Conservation (phyloP, 2,329 filamentous ascomycete genomes). For the Diaporthe sp. region DNA sequence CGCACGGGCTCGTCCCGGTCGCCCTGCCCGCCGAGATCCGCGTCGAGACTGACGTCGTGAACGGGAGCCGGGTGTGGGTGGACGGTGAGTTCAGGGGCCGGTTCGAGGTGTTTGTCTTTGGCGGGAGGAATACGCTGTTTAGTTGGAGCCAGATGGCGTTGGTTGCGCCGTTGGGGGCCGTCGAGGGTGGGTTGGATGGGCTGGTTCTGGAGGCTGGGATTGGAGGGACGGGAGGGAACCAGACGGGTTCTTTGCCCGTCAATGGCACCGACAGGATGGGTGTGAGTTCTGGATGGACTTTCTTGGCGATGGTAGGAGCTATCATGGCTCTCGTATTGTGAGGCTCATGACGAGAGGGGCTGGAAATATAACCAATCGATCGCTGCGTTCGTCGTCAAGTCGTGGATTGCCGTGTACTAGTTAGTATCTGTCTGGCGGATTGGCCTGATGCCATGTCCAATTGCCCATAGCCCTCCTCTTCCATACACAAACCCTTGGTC, state of each 20-base stretch:
- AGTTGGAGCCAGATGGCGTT: conserved; percentile 71
- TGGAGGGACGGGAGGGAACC: not conserved
- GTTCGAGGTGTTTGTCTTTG: conserved; percentile 68
- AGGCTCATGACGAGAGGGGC: not conserved
- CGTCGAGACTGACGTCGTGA: conserved; percentile 58
- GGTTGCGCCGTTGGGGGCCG: conserved; percentile 52
- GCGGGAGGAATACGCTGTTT: conserved; percentile 63
- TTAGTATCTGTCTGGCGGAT: not conserved
- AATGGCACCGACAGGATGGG: not conserved
- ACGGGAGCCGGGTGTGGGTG: conserved; percentile 64
- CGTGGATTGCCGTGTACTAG: not conserved
- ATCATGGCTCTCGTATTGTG: not conserved
- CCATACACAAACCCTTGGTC: not conserved
- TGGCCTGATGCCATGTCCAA: not conserved
- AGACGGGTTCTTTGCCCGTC: not conserved
- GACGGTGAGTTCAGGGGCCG: conserved; percentile 60
- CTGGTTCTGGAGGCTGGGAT: conserved; percentile 7
- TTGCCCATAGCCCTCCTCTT: not conserved
- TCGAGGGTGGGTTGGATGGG: conserved; percentile 1
- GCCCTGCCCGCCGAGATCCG: conserved; percentile 51
- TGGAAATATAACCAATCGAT: not conserved
- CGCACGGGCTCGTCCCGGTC: conserved; percentile 57
- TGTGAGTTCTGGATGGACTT: not conserved
- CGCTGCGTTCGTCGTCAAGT: not conserved
- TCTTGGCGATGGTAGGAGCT: not conserved